A percentile compares a stretch with the other conserved stretches of the same genome.
phyloP scores from a whole-genome alignment of 192 early-diverging fungal species.

The Geosiphon pyriformis region DNA sequence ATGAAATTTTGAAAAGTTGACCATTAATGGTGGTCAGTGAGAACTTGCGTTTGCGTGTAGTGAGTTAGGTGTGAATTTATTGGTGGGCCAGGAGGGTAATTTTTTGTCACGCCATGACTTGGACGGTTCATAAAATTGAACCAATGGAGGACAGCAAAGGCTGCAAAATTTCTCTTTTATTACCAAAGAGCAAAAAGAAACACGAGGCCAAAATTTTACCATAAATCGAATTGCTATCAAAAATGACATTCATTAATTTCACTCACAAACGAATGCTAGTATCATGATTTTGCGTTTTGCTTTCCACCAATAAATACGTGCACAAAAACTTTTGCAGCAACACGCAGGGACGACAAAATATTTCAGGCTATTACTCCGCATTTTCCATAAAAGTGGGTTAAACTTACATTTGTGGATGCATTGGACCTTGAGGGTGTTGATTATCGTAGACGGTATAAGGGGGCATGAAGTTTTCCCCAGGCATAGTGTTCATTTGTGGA shows the following conservation, averaged over 20 bases:
- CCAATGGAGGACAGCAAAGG: neutral
- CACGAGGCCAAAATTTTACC: no score
- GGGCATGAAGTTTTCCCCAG: conserved; percentile 17
- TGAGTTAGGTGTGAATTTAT: neutral
- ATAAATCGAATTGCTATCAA: no score
- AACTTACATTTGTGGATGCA: conserved; percentile 19
- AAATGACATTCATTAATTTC: neutral
- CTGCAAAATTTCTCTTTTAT: neutral
- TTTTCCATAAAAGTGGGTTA: no score
- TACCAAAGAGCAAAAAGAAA: no score
- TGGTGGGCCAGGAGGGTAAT: conserved; percentile 1
- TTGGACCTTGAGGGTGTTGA: conserved; percentile 5
- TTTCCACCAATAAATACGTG: neutral
- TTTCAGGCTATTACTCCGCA: no score
- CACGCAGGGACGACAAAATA: no score
- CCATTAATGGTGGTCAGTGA: neutral
- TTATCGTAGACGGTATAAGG: conserved; percentile 11
- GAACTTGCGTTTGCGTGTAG: neutral
- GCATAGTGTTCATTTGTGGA: conserved; percentile 21
- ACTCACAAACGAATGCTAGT: neutral
- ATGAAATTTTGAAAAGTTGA: neutral
- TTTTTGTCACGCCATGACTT: neutral
- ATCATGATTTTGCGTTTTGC: neutral
- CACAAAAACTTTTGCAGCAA: neutral
- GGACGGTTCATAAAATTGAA: conserved; percentile 10